Percentiles rank a stretch among this genome's conserved stretches.
Evolutionary conservation across 768 basidiomycete genomes (phyloP).

Genomic region (Boletus pseudopeckii): DNA sequence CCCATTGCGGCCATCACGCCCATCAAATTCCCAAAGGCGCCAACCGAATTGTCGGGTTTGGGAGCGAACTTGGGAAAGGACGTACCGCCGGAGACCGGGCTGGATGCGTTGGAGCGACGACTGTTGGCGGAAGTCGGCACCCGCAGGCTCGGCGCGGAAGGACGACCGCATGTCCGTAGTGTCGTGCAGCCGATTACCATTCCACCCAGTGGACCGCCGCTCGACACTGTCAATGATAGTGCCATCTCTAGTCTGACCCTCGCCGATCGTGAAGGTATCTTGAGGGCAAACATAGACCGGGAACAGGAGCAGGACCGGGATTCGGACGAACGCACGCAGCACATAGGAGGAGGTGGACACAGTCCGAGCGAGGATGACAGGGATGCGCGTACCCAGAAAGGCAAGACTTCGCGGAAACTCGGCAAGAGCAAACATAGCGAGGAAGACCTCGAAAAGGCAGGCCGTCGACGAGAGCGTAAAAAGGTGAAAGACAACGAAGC

Average conservation of each 20-base stretch:
- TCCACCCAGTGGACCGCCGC: constrained; percentile 28
- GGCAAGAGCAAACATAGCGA: constrained; percentile 27
- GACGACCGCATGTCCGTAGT: constrained; percentile 35
- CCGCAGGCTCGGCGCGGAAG: constrained; percentile 36
- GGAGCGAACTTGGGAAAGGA: constrained; percentile 22
- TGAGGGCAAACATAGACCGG: constrained; percentile 12
- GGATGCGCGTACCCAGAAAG: constrained; percentile 30
- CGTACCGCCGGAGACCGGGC: constrained; percentile 45
- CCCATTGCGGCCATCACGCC: constrained; percentile 43
- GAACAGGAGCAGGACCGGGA: constrained; percentile 31
- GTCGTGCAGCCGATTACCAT: constrained; percentile 40
- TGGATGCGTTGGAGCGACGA: constrained; percentile 70
- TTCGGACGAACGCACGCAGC: constrained; percentile 33
- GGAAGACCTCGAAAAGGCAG: constrained; percentile 26
- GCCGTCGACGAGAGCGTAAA: constrained; percentile 26
- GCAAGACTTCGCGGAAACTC: constrained; percentile 18
- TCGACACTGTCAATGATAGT: constrained; percentile 37
- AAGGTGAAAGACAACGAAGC: constrained; percentile 36
- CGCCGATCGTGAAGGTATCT: constrained; percentile 27
- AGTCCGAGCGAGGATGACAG: constrained; percentile 32
- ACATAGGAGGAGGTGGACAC: constrained; percentile 20
- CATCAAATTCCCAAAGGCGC: constrained; percentile 35
- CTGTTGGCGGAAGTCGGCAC: constrained; percentile 74
- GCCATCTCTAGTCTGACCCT: constrained; percentile 48
- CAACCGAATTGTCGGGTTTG: constrained; percentile 24